These are phyloP conservation scores for Alternaria hordeiaustralica DNA, from an alignment of 2,329 filamentous ascomycete species.

Conservation along the genomic window DNA sequence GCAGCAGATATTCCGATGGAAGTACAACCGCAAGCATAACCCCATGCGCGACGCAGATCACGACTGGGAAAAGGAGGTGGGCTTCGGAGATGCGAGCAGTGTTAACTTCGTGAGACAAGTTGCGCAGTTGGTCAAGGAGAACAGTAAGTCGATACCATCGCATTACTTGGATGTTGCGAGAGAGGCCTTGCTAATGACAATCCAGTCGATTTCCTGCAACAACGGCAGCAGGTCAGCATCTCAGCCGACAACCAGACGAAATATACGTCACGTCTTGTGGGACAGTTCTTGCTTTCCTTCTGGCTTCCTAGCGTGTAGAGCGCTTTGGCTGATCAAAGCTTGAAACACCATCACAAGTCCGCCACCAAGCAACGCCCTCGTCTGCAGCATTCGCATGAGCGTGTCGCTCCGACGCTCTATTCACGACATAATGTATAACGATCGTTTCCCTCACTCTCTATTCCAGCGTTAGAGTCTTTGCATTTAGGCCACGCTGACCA, in stretches of 20 bases:
- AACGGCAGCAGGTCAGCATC: constrained; percentile 48
- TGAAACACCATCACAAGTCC: background rate
- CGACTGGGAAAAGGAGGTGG: constrained; percentile 48
- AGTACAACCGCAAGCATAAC: constrained; percentile 54
- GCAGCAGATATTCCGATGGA: constrained; percentile 55
- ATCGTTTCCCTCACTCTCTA: background rate
- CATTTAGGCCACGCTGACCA: background rate
- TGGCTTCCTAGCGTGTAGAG: constrained; percentile 32
- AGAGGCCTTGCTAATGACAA: constrained; percentile 13
- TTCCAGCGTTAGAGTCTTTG: background rate
- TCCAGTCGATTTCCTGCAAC: constrained; percentile 49
- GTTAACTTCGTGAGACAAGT: constrained; percentile 49
- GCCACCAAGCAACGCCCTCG: background rate
- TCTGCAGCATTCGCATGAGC: background rate
- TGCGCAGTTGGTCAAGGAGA: constrained; percentile 50
- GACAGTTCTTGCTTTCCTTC: constrained; percentile 51
- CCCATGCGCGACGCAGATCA: constrained; percentile 48
- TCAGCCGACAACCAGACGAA: constrained; percentile 46
- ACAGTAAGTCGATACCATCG: constrained; percentile 43
- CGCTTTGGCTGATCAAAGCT: background rate
- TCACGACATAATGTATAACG: background rate
- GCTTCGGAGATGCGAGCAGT: constrained; percentile 43
- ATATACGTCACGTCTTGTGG: constrained; percentile 54
- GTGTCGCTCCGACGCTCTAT: background rate
- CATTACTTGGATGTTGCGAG: background rate